Evolutionary conservation across 352 stramenopile species (phyloP).

Genomic region (Phytophthora cryptogea): DNA sequence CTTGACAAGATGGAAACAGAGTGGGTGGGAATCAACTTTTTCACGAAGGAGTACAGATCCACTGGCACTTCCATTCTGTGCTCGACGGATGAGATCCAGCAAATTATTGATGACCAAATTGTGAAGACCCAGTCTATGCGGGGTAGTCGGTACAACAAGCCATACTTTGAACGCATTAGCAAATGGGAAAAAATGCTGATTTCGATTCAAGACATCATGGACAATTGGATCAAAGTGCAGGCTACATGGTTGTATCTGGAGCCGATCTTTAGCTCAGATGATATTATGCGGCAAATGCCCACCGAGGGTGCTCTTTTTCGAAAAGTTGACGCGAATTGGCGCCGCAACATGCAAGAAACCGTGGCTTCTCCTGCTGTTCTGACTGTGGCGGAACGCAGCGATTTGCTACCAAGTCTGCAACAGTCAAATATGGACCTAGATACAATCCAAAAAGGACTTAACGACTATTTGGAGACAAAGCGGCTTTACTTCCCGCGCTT

Average conservation of each 20-base stretch:
- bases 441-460: slow-evolving; percentile 94
- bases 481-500: slow-evolving; percentile 91
- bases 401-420: slow-evolving; percentile 83
- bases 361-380: slow-evolving; percentile 73
- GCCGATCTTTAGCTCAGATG: slow-evolving; percentile 92
- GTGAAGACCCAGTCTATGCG: slow-evolving; percentile 96
- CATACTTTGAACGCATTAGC: slow-evolving; percentile 88
- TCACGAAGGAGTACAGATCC: slow-evolving; percentile 93
- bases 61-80: slow-evolving; percentile 93
- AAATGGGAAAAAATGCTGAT: slow-evolving; percentile 92
- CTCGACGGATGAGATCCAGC: slow-evolving; percentile 90
- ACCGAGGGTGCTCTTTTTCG: slow-evolving; percentile 87
- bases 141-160: slow-evolving; percentile 92
- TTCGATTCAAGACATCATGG: slow-evolving; percentile 92
- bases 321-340: slow-evolving; percentile 89
- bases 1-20: slow-evolving; percentile 95
- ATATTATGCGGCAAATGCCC: slow-evolving; percentile 94
- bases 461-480: slow-evolving; percentile 93
- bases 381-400: slow-evolving; percentile 73
- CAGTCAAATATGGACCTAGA: slow-evolving; percentile 94
- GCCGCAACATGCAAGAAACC: slow-evolving; percentile 88
- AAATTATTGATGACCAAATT: slow-evolving; percentile 95
- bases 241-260: slow-evolving; percentile 94
- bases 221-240: slow-evolving; percentile 95
- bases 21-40: slow-evolving; percentile 92